Base-by-base conservation (phyloP, 768 basidiomycete species). In the Suillus americanus region DNA sequence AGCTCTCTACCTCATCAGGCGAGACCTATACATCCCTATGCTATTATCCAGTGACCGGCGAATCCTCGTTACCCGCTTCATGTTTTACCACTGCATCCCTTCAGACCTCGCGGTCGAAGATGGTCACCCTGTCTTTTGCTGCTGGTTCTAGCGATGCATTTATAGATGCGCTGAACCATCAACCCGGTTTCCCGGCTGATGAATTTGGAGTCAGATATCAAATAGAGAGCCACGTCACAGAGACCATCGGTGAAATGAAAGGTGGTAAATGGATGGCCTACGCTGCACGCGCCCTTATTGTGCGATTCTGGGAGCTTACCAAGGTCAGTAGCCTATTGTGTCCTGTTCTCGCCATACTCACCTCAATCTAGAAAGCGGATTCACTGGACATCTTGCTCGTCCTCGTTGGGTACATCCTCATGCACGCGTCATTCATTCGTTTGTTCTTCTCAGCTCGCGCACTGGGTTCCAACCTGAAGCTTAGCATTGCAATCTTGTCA, bases 361-460 rank as follows among this genome's bases (percentile, higher is more conserved):
- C 62, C 64, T 50, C 65, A 70, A 41, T 62, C 14, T 77, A 92
- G 87, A 94, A 95, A 80, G 95, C 97, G 13, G 94, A 97, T 76
- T 95, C 95, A 0, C 86, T 96, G 28, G 97, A 99, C 77, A 98
- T 99, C 71, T 81, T 97, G 61, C 88, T 99, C 67, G 94, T 99
- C 70, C 85, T 98, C 23, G 83, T 92, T 13, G 97, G 97, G 16
- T 99, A 99, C 75, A 78, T 96, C 61, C 83, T 99, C 53, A 99
- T 99, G 97, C 95, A 98, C 79, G 85, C 82, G 5, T 97, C 96
- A 2, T 99, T 99, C 79, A 87, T 95, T 74, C 89, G 94, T 60
- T 85, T 99, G 60, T 91, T 97, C 79, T 81, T 90, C 68, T 91
- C 92, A 67, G 94, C 95, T 66, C 87, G 97, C 28, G 87, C 89